Evolutionary conservation across 345 rosid genomes (phyloP), one percentile per base, ranked within the genome.

Genomic region (Lepidium sativum): DNA sequence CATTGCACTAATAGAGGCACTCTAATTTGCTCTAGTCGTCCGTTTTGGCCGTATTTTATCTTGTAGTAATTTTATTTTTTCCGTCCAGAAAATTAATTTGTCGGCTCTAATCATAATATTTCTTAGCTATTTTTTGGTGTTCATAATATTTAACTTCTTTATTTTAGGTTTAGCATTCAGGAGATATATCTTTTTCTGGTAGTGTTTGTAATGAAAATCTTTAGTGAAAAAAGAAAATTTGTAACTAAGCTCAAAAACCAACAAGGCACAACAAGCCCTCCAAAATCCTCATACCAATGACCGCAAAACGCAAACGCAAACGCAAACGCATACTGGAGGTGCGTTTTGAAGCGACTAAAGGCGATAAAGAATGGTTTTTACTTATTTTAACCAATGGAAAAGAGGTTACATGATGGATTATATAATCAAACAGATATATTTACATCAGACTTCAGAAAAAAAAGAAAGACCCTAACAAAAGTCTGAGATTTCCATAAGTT

Each of bases 361-460:
- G 33, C 5, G 11, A 42, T 52, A 9, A 60, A 34, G 23, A 34
- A 42, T 18, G 13, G 35, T 15, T 14, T 5, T 6, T n/a, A 16
- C 15, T 54, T 51, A 16, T 23, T 54, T 51, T 14, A 3, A 31
- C 17, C 6, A 25, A 25, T 6, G 38, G 38, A 52, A 27, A 27
- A 41, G 8, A 70, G 33, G 49, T 70, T 70, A 70, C 37, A 62
- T 17, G 56, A 61, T 53, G 49, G 40, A 57, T 34, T 53, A 25
- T 53, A 25, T 4, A 62, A 27, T 13, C 27, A 62, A 52, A 38
- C 69, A 38, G 5, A 63, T 63, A 71, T 71, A 71, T 71, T 54
- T 56, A 71, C 75, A 63, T 45, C 15, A 63, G 44, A 63, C 58
- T 38, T 63, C 64, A 70, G 38, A 45, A 44, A 37, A 54, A 6